A percentile compares a stretch with the other conserved stretches of the same genome.
Conservation (phyloP, 345 rosid species). For the Trapa incisa region DNA sequence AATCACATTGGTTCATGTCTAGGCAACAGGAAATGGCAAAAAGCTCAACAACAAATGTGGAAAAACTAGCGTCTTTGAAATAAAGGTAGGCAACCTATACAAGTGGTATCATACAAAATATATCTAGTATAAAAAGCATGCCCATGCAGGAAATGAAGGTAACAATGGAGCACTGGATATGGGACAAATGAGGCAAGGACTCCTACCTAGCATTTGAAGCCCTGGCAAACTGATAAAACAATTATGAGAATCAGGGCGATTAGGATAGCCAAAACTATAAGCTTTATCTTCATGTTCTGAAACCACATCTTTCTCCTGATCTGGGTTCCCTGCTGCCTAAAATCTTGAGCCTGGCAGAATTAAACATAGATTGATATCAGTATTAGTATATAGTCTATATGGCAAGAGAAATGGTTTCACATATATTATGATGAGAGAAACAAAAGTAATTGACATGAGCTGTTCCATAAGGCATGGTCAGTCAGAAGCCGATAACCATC, state of each 20-base stretch:
- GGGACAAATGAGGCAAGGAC: background rate
- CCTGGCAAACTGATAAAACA: slow-evolving; percentile 40
- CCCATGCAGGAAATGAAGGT: background rate
- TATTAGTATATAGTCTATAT: background rate
- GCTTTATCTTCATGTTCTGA: slow-evolving; percentile 72
- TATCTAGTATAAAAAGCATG: background rate
- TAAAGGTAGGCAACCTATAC: slow-evolving; percentile 8
- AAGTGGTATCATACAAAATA: slow-evolving; percentile 1
- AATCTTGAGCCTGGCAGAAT: slow-evolving; percentile 54
- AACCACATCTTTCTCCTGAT: slow-evolving; percentile 67
- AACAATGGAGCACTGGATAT: background rate
- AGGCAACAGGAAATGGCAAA: slow-evolving; percentile 2
- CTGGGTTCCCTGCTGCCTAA: slow-evolving; percentile 56
- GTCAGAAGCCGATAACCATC: background rate
- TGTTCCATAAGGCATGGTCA: background rate
- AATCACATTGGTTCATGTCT: background rate
- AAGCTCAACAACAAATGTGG: background rate
- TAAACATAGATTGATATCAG: background rate
- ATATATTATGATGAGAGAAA: background rate
- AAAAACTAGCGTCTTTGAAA: background rate
- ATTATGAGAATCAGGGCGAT: slow-evolving; percentile 51
- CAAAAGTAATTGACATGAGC: background rate
- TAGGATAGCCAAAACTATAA: slow-evolving; percentile 47
- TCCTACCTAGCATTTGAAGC: slow-evolving; percentile 35
- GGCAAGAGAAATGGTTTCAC: no score